Percentiles rank a stretch among this genome's conserved stretches.
Conservation (phyloP, 2,329 filamentous ascomycete genomes). For the Aureobasidium sp. region DNA sequence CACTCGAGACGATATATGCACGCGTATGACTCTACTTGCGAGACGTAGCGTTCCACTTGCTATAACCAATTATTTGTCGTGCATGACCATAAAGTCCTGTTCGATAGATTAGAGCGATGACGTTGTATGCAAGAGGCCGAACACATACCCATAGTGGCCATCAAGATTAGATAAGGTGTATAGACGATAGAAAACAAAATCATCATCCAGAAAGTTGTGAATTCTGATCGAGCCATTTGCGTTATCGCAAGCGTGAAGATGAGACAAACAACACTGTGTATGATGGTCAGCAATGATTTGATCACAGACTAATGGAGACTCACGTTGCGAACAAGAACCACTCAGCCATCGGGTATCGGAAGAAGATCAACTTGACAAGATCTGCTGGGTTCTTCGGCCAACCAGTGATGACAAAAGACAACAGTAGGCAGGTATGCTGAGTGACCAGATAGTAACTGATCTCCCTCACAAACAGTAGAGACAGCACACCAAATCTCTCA, state of each 20-base stretch:
- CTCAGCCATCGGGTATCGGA: slow-evolving; percentile 52
- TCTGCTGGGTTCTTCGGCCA: slow-evolving; percentile 44
- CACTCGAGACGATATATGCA: not conserved
- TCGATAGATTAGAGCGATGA: not conserved
- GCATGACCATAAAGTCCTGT: slow-evolving; percentile 50
- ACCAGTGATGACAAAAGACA: slow-evolving; percentile 50
- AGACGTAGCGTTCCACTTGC: slow-evolving; percentile 55
- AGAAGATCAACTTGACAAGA: slow-evolving; percentile 50
- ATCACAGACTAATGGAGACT: no score
- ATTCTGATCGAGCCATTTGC: slow-evolving; percentile 51
- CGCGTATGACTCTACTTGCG: slow-evolving; percentile 28
- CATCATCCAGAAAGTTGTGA: slow-evolving; percentile 46
- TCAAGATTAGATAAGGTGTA: slow-evolving; percentile 49
- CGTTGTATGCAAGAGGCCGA: not conserved
- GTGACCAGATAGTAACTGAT: slow-evolving; percentile 55
- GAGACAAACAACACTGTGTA: slow-evolving; percentile 44
- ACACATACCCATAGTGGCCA: slow-evolving; percentile 44
- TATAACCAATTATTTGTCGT: slow-evolving; percentile 50
- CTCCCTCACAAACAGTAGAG: slow-evolving; percentile 51
- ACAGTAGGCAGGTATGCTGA: slow-evolving; percentile 50
- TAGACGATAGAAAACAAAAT: slow-evolving; percentile 48
- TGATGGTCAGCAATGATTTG: no score
- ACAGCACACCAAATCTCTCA: slow-evolving; percentile 51
- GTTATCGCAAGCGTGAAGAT: slow-evolving; percentile 54
- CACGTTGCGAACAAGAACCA: slow-evolving; percentile 50